Percentiles rank a stretch among this genome's conserved stretches.
These are phyloP conservation scores for Penicillium macrosclerotiorum DNA, from an alignment of 495 filamentous ascomycete species.

Conservation along the genomic window DNA sequence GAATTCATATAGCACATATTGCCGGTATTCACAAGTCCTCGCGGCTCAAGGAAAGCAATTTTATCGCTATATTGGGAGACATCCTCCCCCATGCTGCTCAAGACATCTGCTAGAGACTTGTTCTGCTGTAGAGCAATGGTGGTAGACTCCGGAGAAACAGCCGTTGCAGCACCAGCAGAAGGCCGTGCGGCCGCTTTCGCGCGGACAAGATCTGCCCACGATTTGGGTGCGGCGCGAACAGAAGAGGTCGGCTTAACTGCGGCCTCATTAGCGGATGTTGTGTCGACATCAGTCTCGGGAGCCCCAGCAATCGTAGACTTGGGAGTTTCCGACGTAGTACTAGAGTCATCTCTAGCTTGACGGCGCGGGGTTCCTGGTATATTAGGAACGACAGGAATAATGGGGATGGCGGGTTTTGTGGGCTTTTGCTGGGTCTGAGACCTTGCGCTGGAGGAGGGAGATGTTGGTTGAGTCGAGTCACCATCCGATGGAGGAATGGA, in stretches of 20 bases:
- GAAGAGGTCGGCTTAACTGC: slow-evolving; percentile 37
- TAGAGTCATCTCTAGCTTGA: slow-evolving; percentile 40
- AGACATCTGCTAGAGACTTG: slow-evolving; percentile 67
- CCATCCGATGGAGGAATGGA: slow-evolving; percentile 65
- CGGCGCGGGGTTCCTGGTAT: slow-evolving; percentile 40
- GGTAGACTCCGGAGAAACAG: slow-evolving; percentile 40
- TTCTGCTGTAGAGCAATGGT: slow-evolving; percentile 49
- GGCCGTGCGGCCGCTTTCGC: slow-evolving; percentile 41
- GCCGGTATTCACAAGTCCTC: slow-evolving; percentile 92
- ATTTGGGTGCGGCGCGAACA: slow-evolving; percentile 55
- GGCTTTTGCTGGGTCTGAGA: slow-evolving; percentile 42
- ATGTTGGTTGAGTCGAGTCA: slow-evolving; percentile 67
- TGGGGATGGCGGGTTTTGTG: slow-evolving; percentile 49
- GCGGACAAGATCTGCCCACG: slow-evolving; percentile 75
- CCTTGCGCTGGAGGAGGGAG: slow-evolving; percentile 56
- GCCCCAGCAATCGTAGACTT: slow-evolving; percentile 27
- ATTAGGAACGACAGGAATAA: slow-evolving; percentile 66
- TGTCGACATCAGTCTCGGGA: slow-evolving; percentile 16
- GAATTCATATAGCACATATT: slow-evolving; percentile 99
- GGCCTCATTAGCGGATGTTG: slow-evolving; percentile 26
- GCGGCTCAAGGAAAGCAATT: slow-evolving; percentile 83
- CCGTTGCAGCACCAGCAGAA: slow-evolving; percentile 24
- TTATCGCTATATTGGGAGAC: slow-evolving; percentile 57
- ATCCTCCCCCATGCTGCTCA: slow-evolving; percentile 63
- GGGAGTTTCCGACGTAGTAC: slow-evolving; percentile 36